Base-by-base conservation (phyloP, 2,329 filamentous ascomycete species). In the Aspergillus chevalieri region DNA sequence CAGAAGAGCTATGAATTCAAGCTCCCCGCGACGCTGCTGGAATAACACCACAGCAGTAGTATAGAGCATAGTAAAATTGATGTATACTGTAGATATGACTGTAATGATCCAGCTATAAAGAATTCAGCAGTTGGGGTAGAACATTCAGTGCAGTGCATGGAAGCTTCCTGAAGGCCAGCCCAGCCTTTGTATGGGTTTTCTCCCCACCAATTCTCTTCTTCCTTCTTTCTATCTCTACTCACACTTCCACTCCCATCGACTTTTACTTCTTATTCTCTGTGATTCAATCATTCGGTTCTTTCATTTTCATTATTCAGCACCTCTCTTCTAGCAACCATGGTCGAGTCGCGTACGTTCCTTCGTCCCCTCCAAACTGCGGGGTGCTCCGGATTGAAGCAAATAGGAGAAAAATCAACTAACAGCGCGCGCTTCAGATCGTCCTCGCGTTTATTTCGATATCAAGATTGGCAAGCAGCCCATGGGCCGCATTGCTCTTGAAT, bases 371-470 rank as follows among this genome's bases (percentile, higher is more conserved):
- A 12, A 30, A 56, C 52, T 60, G 59, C 58, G 61, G 64, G 60
- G 60, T 56, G 50, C 36, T 43, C 34, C 17, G 34, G 38, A 3
- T 12, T 21, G 17, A 41, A 19, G 17, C 41, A 47, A 17, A 49
- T 51, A 44, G n/a, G 21, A 39, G 22, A 19, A 30, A 30, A 30
- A 12, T 22, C 30, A 14, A 49, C 44, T 53, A 19, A 54, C 46
- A 22, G 38, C 17, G 17, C 38, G 38, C 38, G 24, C 38, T 44
- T 52, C 58, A 77, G 77, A 78, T 68, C 86, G 87, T 64, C 82
- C 83, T 67, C 85, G 87, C 61, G 91, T 95, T 74, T 98, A 86
- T 78, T 96, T 98, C 71, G 91, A 97, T 76, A 85, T 98, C 67
- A 78, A 84, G 54, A 86, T 97, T 65, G 90, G 87, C 65, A 80